Base-by-base conservation (phyloP, 352 stramenopile species). In the Phytophthora kernoviae region DNA sequence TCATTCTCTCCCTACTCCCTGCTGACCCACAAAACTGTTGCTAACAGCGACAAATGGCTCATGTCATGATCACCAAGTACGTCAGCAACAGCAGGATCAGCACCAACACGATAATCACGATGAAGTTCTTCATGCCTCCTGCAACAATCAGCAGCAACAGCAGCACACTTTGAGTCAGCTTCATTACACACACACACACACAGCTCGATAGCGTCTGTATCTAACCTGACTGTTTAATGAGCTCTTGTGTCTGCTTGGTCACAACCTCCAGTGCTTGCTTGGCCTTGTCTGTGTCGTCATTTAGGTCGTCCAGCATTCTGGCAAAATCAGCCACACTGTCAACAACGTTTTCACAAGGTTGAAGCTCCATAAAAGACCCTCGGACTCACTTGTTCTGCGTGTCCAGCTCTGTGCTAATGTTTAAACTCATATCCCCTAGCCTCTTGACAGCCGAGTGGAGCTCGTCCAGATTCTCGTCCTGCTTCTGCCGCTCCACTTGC, bases 21-120 rank as follows among this genome's bases (percentile, higher is more conserved):
- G 26, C 9, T 21, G 55, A 55, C 15, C 39, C 44, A 41, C 40
- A 32, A 6, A 12, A 49, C 17, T 26, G 30, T 30, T 8, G 7
- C 21, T 33, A 7, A 6, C n/a, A 14, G 24, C 24, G 24, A 30
- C 24, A 30, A 30, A 30, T 7, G 33, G 20, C 58, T 88, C 71
- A 92, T 75, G 82, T 92, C 85, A 94, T 94, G 59, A 93, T 93
- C 58, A 93, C 85, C 59, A 93, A 75, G 70, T 93, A 93, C 61
- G 85, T 94, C 61, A 94, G 77, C 55, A 94, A 68, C 42, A 94
- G 72, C 66, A 94, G 61, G 58, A 94, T 83, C 22, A 94, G 68
- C 51, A 89, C 82, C 15, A 94, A 74, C 69, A 90, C 85, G 66
- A 94, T 91, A 76, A 94, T 93, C 47, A 94, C 75, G 49, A 91